Evolutionary conservation across 106 monocot genomes (phyloP).

Genomic region (Phalaenopsis equestris): DNA sequence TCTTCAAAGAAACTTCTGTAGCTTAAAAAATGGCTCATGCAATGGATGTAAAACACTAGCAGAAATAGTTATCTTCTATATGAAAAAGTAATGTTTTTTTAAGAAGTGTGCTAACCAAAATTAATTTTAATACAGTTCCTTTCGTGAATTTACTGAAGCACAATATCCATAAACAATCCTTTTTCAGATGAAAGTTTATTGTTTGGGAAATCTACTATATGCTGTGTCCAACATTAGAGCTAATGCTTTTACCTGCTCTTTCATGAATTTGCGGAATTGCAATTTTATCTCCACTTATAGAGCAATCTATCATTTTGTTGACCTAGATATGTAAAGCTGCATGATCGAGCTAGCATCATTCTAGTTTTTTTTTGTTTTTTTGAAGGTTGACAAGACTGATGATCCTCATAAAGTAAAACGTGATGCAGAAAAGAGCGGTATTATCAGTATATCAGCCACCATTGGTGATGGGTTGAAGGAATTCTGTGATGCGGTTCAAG

Average conservation of each 20-base stretch:
- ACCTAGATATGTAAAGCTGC: neutral
- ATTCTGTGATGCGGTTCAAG: conserved; percentile 79
- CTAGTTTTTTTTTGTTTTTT: neutral
- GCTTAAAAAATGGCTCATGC: too few relatives aligned
- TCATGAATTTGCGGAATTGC: neutral
- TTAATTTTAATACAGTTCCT: neutral
- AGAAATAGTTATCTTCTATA: neutral
- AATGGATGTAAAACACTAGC: neutral
- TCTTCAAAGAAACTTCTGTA: too few relatives aligned
- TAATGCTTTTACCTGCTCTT: neutral
- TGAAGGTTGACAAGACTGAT: conserved; percentile 68
- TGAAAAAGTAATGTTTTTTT: neutral
- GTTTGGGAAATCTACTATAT: neutral
- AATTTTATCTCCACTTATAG: neutral
- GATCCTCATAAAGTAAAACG: conserved; percentile 48
- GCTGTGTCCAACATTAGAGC: neutral
- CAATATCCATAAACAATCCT: neutral
- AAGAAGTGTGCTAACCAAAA: neutral
- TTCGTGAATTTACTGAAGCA: neutral
- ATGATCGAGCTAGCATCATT: neutral
- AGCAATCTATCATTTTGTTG: neutral
- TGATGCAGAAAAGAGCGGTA: conserved; percentile 55
- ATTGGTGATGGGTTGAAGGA: conserved; percentile 70
- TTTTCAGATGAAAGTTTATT: neutral
- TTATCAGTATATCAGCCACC: conserved; percentile 79